These are phyloP conservation scores for Penicillium digitatum DNA, from an alignment of 2,329 filamentous ascomycete genomes.

Conservation along the genomic window DNA sequence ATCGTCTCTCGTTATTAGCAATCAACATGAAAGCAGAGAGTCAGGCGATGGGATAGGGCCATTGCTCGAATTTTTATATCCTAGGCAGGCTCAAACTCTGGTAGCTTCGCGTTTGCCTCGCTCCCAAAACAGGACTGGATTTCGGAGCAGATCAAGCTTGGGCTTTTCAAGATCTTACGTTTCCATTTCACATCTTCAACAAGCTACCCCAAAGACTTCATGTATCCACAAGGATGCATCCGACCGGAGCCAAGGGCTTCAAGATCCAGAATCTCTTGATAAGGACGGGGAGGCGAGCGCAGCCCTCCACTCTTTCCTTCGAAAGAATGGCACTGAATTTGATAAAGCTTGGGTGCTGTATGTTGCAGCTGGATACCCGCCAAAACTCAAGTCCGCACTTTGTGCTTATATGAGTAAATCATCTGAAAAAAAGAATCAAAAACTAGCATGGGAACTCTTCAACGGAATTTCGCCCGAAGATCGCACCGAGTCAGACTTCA, in stretches of 20 bases:
- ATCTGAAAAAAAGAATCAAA: constrained; percentile 41
- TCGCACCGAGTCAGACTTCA: constrained; percentile 45
- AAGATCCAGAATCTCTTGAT: background rate
- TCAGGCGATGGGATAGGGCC: constrained; percentile 21
- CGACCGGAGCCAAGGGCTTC: background rate
- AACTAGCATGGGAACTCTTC: constrained; percentile 48
- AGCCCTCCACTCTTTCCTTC: constrained; percentile 20
- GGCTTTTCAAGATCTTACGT: constrained; percentile 27
- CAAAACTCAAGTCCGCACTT: constrained; percentile 25
- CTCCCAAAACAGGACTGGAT: constrained; percentile 20
- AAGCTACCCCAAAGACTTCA: background rate
- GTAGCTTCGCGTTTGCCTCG: constrained; percentile 23
- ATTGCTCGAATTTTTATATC: constrained; percentile 42
- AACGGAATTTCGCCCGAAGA: constrained; percentile 35
- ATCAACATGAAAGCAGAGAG: constrained; percentile 9
- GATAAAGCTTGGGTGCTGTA: constrained; percentile 46
- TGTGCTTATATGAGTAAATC: constrained; percentile 43
- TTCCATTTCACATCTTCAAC: constrained; percentile 18
- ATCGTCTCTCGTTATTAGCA: constrained; percentile 14
- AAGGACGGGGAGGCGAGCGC: constrained; percentile 14
- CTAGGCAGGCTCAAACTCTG: constrained; percentile 28
- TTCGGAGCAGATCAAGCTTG: constrained; percentile 24
- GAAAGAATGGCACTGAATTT: constrained; percentile 19
- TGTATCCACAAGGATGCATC: background rate
- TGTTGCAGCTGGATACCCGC: constrained; percentile 28